A percentile compares a stretch with the other conserved stretches of the same genome.
Evolutionary conservation across 1,284 basidiomycete genomes (phyloP).

Genomic region (Microbotryomycetes sp.): DNA sequence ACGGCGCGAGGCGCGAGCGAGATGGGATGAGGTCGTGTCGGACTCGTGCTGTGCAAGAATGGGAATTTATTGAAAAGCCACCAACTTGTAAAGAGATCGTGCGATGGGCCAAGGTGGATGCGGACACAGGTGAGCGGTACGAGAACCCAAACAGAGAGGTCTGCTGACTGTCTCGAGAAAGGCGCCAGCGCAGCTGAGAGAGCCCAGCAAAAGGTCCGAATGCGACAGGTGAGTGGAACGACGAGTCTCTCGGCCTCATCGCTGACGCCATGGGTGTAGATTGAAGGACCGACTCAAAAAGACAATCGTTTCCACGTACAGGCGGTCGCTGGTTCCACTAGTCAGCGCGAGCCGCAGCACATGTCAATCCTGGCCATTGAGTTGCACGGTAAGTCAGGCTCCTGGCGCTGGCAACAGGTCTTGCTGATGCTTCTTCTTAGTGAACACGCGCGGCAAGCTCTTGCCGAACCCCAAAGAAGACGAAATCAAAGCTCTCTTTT

Average conservation of each 20-base stretch:
- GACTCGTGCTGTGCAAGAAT: background rate
- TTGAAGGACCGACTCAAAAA: conserved; percentile 66
- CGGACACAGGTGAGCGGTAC: background rate
- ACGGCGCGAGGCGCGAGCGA: background rate
- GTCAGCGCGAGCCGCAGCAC: conserved; percentile 57
- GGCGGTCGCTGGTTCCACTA: conserved; percentile 45
- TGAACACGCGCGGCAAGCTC: conserved; percentile 55
- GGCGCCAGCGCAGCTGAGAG: background rate
- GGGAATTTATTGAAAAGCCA: background rate
- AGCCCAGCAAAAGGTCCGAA: conserved; percentile 29
- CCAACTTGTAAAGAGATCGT: background rate
- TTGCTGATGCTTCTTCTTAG: conserved; percentile 41
- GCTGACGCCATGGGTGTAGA: conserved; percentile 50
- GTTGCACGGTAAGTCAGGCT: conserved; percentile 57
- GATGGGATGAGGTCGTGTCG: background rate
- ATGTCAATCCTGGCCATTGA: conserved; percentile 81
- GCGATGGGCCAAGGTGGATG: background rate
- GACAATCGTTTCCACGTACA: conserved; percentile 60
- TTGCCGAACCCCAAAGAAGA: conserved; percentile 67
- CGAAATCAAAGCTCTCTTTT: conserved; percentile 63
- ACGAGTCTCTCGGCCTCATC: too few species aligned
- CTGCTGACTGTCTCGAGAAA: conserved; percentile 11
- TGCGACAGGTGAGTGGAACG: conserved; percentile 39
- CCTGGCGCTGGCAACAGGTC: background rate
- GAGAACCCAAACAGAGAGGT: background rate